Percentiles rank a stretch among this genome's conserved stretches.
Evolutionary conservation across 2,329 filamentous ascomycete genomes (phyloP).

Genomic region (Orbilia ellipsospora): DNA sequence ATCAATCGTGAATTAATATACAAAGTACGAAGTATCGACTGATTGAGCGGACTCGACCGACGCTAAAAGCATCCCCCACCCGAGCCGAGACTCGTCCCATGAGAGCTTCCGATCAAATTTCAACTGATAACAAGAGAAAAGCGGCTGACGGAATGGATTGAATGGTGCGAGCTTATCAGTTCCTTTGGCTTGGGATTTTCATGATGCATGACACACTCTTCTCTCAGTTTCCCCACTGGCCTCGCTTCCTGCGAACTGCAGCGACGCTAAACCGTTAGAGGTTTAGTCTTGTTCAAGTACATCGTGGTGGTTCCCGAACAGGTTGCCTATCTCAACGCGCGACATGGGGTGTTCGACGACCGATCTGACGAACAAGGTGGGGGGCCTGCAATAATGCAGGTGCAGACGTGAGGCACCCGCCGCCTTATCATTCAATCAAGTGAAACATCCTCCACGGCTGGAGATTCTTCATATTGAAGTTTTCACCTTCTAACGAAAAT

Average conservation of each 20-base stretch:
- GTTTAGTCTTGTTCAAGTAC: conserved; percentile 16
- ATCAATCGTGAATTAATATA: no score
- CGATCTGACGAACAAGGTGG: conserved; percentile 15
- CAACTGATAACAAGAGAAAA: neutral
- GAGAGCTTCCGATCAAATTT: neutral
- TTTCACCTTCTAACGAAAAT: neutral
- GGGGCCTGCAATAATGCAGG: conserved; percentile 1
- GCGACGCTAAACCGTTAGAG: conserved; percentile 4
- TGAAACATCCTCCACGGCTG: neutral
- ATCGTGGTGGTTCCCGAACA: conserved; percentile 11
- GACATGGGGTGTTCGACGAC: conserved; percentile 10
- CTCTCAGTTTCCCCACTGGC: conserved; percentile 5
- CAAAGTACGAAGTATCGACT: no score
- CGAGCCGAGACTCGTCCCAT: no score
- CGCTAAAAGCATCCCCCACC: no score
- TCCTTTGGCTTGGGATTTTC: conserved; percentile 23
- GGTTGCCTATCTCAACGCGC: conserved; percentile 19
- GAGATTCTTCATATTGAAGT: neutral
- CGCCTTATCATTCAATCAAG: conserved; percentile 11
- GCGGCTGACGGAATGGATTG: neutral
- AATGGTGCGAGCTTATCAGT: conserved; percentile 21
- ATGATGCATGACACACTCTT: conserved; percentile 21
- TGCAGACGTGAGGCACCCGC: neutral
- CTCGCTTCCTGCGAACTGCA: conserved; percentile 6
- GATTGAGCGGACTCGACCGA: no score